These are phyloP conservation scores for Pluteus cervinus DNA, from an alignment of 768 basidiomycete genomes.

Conservation along the genomic window DNA sequence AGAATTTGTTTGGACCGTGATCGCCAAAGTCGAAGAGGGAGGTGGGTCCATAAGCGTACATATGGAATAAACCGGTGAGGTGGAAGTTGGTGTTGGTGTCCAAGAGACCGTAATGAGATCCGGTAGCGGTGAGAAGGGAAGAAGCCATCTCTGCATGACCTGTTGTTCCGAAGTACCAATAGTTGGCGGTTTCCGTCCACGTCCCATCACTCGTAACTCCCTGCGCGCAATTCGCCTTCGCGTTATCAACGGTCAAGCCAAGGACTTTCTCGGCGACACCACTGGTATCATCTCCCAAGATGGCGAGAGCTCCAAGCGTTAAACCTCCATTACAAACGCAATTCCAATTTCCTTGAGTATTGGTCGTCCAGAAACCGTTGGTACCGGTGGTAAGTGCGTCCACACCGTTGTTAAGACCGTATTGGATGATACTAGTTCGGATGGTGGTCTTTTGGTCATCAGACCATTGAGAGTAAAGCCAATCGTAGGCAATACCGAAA, in stretches of 20 bases:
- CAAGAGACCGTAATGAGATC: slow-evolving; percentile 73
- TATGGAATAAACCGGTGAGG: slow-evolving; percentile 81
- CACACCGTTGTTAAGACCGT: slow-evolving; percentile 69
- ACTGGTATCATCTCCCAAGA: slow-evolving; percentile 76
- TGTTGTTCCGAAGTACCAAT: slow-evolving; percentile 94
- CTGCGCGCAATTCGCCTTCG: slow-evolving; percentile 66
- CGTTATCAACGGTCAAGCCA: slow-evolving; percentile 63
- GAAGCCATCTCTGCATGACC: slow-evolving; percentile 87
- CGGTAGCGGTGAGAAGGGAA: slow-evolving; percentile 79
- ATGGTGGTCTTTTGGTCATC: slow-evolving; percentile 66
- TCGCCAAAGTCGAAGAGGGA: slow-evolving; percentile 82
- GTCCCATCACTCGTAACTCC: slow-evolving; percentile 70
- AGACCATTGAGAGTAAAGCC: slow-evolving; percentile 85
- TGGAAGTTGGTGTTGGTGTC: slow-evolving; percentile 63
- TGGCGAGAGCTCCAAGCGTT: slow-evolving; percentile 87
- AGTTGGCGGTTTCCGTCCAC: slow-evolving; percentile 94
- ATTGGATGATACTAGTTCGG: slow-evolving; percentile 63
- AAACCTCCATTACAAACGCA: slow-evolving; percentile 93
- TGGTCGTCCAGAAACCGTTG: slow-evolving; percentile 73
- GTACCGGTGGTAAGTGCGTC: slow-evolving; percentile 37
- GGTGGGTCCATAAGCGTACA: slow-evolving; percentile 79
- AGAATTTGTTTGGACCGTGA: slow-evolving; percentile 92
- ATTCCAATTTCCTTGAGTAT: slow-evolving; percentile 92
- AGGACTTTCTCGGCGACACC: slow-evolving; percentile 67
- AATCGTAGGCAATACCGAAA: slow-evolving; percentile 93